phyloP scores from a whole-genome alignment of 1,139 yeast genomes.

The Kodamaea fungicola region DNA sequence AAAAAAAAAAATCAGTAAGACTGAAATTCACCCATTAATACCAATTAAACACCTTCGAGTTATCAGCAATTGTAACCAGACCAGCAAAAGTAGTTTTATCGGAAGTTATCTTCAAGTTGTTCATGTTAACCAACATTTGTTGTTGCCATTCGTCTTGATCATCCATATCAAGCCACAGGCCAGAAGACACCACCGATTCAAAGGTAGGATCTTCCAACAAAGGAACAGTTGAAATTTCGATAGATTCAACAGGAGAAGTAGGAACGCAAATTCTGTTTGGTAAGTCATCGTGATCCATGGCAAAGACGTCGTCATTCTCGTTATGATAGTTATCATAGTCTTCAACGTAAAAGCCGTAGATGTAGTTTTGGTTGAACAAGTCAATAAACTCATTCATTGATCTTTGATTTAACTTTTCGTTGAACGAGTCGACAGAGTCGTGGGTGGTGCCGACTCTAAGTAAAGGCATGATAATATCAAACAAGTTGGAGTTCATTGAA shows the following conservation, averaged over 20 bases:
- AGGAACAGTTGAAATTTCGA: constrained; percentile 5
- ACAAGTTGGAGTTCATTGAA: constrained; percentile 36
- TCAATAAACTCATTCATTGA: constrained; percentile 26
- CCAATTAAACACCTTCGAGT: constrained; percentile 11
- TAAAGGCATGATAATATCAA: constrained; percentile 30
- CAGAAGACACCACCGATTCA: constrained; percentile 27
- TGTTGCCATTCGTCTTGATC: constrained; percentile 22
- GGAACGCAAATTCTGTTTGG: constrained; percentile 8
- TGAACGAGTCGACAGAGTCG: constrained; percentile 26
- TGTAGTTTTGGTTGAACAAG: constrained; percentile 28
- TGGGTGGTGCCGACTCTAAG: constrained; percentile 33
- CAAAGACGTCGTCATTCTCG: constrained; percentile 20
- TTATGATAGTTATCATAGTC: constrained; percentile 19
- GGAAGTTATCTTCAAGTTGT: constrained; percentile 5
- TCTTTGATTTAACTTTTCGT: constrained; percentile 25
- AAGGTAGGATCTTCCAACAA: constrained; percentile 20
- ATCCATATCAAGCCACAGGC: constrained; percentile 36
- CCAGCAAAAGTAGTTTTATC: not conserved
- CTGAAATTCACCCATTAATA: not conserved
- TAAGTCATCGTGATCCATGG: constrained; percentile 30
- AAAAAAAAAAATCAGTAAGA: constrained; percentile 1
- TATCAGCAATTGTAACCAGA: constrained; percentile 1
- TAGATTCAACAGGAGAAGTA: constrained; percentile 8
- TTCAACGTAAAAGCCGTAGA: constrained; percentile 34
- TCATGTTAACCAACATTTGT: constrained; percentile 8